Evolutionary conservation across 2,329 filamentous ascomycete genomes (phyloP).

Genomic region (Hortaea sp.): DNA sequence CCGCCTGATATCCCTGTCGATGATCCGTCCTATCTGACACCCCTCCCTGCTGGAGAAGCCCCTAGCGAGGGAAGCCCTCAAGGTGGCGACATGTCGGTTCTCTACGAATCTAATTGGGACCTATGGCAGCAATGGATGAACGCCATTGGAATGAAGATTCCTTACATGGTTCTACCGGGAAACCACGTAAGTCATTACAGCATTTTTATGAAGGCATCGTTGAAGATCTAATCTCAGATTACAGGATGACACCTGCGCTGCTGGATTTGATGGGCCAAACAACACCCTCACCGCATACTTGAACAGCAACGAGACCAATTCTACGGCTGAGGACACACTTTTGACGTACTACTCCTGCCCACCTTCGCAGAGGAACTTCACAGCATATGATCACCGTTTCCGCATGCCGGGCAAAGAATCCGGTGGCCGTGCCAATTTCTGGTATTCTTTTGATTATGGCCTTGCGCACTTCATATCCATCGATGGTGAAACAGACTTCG

Average conservation of each 20-base stretch:
- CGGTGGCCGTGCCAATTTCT: conserved; percentile 42
- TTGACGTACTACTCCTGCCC: conserved; percentile 45
- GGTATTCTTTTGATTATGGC: conserved; percentile 47
- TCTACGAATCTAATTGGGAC: conserved; percentile 45
- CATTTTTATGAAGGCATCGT: too few species aligned
- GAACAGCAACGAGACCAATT: conserved; percentile 34
- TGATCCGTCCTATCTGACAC: conserved; percentile 27
- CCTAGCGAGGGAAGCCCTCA: conserved; percentile 37
- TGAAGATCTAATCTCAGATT: too few species aligned
- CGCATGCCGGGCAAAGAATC: conserved; percentile 40
- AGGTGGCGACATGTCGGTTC: conserved; percentile 39
- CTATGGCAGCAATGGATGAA: conserved; percentile 43
- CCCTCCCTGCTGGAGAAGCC: conserved; percentile 36
- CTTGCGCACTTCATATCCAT: conserved; percentile 43
- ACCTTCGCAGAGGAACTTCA: conserved; percentile 42
- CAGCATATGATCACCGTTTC: conserved; percentile 43
- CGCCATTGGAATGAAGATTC: conserved; percentile 33
- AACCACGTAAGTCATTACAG: conserved; percentile 35
- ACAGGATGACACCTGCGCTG: conserved; percentile 5
- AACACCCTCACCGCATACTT: conserved; percentile 40
- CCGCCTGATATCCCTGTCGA: conserved; percentile 18
- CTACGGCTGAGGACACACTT: conserved; percentile 26
- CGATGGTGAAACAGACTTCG: conserved; percentile 42
- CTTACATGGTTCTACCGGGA: conserved; percentile 42
- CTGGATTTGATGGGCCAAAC: conserved; percentile 38